Conservation (phyloP, 164 flowering plant species). For the Nelumbo lutea region DNA sequence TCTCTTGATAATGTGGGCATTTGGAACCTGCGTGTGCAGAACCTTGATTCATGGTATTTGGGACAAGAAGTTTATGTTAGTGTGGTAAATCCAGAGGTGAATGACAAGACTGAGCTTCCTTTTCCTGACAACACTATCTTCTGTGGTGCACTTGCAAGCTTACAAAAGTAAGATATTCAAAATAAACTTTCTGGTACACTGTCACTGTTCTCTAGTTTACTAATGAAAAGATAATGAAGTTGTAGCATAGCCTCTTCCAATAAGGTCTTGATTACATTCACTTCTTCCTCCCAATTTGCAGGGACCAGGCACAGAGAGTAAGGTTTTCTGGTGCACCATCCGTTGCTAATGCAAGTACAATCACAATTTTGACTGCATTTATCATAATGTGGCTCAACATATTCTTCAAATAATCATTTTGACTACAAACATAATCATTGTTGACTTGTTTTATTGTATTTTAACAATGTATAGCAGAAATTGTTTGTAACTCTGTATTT, state of each 20-base stretch:
- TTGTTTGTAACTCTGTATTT: no score
- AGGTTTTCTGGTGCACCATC: conserved; percentile 44
- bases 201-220: background rate
- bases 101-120: conserved; percentile 45
- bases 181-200: background rate
- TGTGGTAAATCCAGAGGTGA: conserved; percentile 66
- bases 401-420: conserved; percentile 18
- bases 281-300: conserved; percentile 23
- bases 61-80: conserved; percentile 84
- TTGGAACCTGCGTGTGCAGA: conserved; percentile 83
- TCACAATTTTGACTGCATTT: conserved; percentile 23
- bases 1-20: conserved; percentile 82
- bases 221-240: background rate
- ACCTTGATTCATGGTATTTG: conserved; percentile 85
- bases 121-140: conserved; percentile 74
- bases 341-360: conserved; percentile 8
- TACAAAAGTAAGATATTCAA: conserved; percentile 63
- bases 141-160: conserved; percentile 67
- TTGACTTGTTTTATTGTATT: no score
- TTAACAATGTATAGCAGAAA: no score
- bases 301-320: conserved; percentile 61
- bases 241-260: background rate
- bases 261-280: no score
- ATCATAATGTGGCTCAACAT: conserved; percentile 16
- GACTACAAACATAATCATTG: no score